Evolutionary conservation across 2,329 filamentous ascomycete genomes (phyloP), one percentile per base, ranked within the genome.

Genomic region (Alternaria rosae): DNA sequence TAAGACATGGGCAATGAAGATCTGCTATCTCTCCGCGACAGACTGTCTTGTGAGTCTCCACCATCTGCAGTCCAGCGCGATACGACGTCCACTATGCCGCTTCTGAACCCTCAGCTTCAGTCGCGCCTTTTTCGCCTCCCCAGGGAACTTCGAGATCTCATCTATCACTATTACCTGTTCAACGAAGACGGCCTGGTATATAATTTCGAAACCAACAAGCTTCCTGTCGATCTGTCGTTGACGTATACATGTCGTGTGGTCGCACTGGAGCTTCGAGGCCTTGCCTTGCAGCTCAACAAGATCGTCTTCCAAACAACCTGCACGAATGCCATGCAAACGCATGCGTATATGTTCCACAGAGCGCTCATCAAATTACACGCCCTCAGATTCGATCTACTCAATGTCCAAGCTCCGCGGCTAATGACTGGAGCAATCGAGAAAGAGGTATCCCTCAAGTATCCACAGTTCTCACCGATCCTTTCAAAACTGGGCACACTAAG

Each of bases 251-350:
- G 35, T 6, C 35, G n/a, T 10, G 35, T n/a, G 35, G 15, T n/a
- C 35, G 35, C 35, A 11, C 5, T 17, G 15, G 35, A 38, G 35
- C 35, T 38, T 38, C 35, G 35, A 38, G 35, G 35, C 35, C 35
- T 38, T 38, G 35, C 35, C 11, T 1, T 38, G 15, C 35, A n/a
- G n/a, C 15, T 38, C 3, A 38, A 38, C 9, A 38, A 38, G n/a
- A 1, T 38, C 35, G 35, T 38, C 0, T 38, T 38, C n/a, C 2
- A 3, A 15, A 38, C 35, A 38, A 17, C 35, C n/a, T 38, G 1
- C 9, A 0, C 35, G n/a, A 0, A 10, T 2, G 32, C 32, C 1
- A 38, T 1, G 0, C 32, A 0, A 38, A 38, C 32, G 4, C 32
- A 38, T 38, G 15, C 32, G 32, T 10, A 0, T 2, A 1, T 38